Conservation (phyloP, 345 rosid species). For the Tarenaya hassleriana region DNA sequence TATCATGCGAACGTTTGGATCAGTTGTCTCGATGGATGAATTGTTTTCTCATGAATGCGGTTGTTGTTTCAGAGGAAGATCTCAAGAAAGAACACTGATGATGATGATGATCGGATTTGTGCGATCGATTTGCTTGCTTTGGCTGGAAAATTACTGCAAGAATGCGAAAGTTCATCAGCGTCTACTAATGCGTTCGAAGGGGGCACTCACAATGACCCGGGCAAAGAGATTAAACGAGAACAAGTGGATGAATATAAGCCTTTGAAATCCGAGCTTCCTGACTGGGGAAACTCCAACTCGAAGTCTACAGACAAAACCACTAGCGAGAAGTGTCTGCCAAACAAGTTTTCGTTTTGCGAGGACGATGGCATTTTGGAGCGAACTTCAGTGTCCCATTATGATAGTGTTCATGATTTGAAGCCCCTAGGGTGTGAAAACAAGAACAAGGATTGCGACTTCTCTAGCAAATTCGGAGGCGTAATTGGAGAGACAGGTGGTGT, state of each 20-base stretch:
- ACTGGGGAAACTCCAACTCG: slow-evolving; percentile 44
- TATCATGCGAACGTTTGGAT: slow-evolving; percentile 3
- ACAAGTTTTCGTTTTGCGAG: slow-evolving; percentile 32
- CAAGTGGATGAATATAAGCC: slow-evolving; percentile 32
- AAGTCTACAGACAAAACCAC: slow-evolving; percentile 29
- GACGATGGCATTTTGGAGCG: slow-evolving; percentile 35
- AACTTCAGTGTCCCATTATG: slow-evolving; percentile 31
- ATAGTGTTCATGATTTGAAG: slow-evolving; percentile 26
- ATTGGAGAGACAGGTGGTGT: slow-evolving; percentile 32
- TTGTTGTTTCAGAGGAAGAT: slow-evolving; percentile 46
- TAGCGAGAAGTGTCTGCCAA: slow-evolving; percentile 31
- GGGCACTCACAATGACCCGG: slow-evolving; percentile 34
- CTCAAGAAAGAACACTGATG: slow-evolving; percentile 32
- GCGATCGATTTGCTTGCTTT: slow-evolving; percentile 88
- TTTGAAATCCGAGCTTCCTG: slow-evolving; percentile 41
- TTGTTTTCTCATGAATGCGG: slow-evolving; percentile 22
- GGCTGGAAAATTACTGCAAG: slow-evolving; percentile 81
- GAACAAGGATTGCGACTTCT: slow-evolving; percentile 16
- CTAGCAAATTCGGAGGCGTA: slow-evolving; percentile 27
- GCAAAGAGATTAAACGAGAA: slow-evolving; percentile 32
- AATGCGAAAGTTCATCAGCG: slow-evolving; percentile 74
- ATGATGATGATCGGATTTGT: slow-evolving; percentile 47
- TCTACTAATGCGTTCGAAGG: slow-evolving; percentile 67
- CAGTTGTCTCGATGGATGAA: slow-evolving; percentile 5
- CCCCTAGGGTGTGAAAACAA: slow-evolving; percentile 23